Evolutionary conservation across 164 flowering plant genomes (phyloP), one percentile per base, ranked within the genome.

Genomic region (Tetrastigma voinierianum): DNA sequence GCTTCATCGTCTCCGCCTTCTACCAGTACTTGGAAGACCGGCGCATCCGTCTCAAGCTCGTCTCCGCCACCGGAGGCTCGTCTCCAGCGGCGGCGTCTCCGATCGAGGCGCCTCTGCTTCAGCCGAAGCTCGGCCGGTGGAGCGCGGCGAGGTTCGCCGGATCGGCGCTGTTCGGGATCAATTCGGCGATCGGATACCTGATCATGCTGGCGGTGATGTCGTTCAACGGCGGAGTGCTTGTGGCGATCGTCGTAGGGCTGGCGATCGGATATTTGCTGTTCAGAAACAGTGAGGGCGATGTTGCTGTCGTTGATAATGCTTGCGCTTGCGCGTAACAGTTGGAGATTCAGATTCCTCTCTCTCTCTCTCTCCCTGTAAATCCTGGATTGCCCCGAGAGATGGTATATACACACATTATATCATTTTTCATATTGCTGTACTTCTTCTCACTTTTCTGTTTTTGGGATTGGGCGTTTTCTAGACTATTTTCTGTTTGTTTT

Each of bases 191-290:
- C 57, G 94, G 91, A 45, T 91, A 91, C 70, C 12, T 91, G 23
- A 56, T 91, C 72, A 91, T 91, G 97, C 74, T 90, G 20, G 90
- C 94, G 14, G 72, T 90, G 61, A 90, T 90, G 97, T 88, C 93
- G 25, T 87, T 78, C 58, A 90, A 90, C 52, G 86, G 85, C 0
- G 91, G 96, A 1, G 90, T 90, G 47, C 87, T 90, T 43, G 32
- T 90, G 12, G 89, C 90, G 0, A 56, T 87, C n/a, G 88, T 87
- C 17, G 15, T 84, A 9, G 96, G 96, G 17, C 79, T 88, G 1
- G 68, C 82, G 6, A 51, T 85, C 61, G 96, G 93, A 51, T 88
- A 75, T 65, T 69, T 77, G 64, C 8, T 74, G 43, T 90, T 90
- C 56, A 77, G 86, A 61, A 59, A 59, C 43, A 70, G 53, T 0